Evolutionary conservation across 2,329 filamentous ascomycete species (phyloP), one percentile per base, ranked within the genome.

Genomic region (Xylaria sp.): DNA sequence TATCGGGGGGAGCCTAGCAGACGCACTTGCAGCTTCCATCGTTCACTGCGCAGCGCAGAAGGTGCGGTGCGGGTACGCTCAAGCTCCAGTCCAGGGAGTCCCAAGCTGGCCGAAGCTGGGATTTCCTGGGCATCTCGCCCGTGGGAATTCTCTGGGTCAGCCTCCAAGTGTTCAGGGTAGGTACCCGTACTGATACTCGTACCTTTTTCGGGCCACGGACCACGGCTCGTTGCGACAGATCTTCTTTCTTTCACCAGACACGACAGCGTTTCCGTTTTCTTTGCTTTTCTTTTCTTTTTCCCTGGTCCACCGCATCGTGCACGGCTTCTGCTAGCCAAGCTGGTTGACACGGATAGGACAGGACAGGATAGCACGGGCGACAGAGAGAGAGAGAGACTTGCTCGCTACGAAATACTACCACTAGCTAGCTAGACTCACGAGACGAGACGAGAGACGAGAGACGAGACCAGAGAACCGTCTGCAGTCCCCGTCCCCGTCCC

Each of bases 231-330:
- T 35, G 54, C 54, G 51, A 52, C 53, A 55, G 55, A 61, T 58
- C 54, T 51, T 30, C 30, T 56, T 54, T 54, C 46, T 60, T 13
- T 51, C 56, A 35, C 46, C 37, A 55, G 49, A 53, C 58, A 53
- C 34, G 23, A 46, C 11, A 37, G 23, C 47, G 19, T 37, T 59
- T 58, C 19, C 37, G 42, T 18, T 54, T 52, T 23, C 55, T 63
- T 62, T 62, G 55, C 55, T 55, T 51, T 50, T 50, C 23, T 34
- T 50, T 50, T 49, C 23, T 19, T 51, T 51, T 51, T 51, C 19
- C 49, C 34, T 53, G 51, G n/a, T 18, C 35, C 50, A 42, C 35
- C 30, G 50, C 50, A 52, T 39, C 35, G 39, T 42, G 34, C 51
- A 23, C 51, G 13, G 50, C 50, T 39, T 30, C 13, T 53, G n/a